phyloP scores from a whole-genome alignment of 1,284 basidiomycete species.

The Dichomitus squalens region DNA sequence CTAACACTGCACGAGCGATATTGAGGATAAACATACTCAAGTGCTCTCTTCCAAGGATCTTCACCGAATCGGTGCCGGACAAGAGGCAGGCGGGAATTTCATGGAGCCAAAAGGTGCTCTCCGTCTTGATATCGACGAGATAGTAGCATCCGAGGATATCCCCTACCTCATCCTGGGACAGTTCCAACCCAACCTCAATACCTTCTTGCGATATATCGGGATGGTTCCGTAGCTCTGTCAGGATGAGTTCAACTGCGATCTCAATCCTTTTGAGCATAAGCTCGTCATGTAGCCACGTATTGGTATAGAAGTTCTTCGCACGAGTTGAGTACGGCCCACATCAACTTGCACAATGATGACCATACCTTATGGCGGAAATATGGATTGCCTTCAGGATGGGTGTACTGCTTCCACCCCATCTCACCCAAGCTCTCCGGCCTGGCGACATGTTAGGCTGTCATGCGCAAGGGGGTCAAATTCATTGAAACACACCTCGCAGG shows the following conservation, averaged over 20 bases:
- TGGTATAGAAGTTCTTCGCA: background rate
- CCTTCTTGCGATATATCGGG: background rate
- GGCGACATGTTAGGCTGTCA: too few species aligned
- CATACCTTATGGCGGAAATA: background rate
- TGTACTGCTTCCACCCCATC: too few species aligned
- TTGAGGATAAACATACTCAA: constrained; percentile 12
- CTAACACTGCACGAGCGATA: background rate
- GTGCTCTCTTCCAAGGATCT: constrained; percentile 7
- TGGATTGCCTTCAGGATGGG: too few species aligned
- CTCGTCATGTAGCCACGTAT: background rate
- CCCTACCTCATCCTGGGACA: background rate
- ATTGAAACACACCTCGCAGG: too few species aligned
- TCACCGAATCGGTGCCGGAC: background rate
- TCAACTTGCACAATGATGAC: background rate
- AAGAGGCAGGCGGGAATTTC: constrained; percentile 1
- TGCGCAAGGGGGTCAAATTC: too few species aligned
- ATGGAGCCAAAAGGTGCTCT: constrained; percentile 21
- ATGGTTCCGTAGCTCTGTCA: background rate
- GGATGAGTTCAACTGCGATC: background rate
- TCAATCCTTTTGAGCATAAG: background rate
- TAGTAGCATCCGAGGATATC: background rate
- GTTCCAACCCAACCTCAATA: background rate
- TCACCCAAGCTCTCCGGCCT: too few species aligned
- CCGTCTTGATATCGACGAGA: background rate
- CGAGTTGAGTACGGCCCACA: too few species aligned